Conservation (phyloP, 768 basidiomycete genomes). For the Sarcodon aspratus region DNA sequence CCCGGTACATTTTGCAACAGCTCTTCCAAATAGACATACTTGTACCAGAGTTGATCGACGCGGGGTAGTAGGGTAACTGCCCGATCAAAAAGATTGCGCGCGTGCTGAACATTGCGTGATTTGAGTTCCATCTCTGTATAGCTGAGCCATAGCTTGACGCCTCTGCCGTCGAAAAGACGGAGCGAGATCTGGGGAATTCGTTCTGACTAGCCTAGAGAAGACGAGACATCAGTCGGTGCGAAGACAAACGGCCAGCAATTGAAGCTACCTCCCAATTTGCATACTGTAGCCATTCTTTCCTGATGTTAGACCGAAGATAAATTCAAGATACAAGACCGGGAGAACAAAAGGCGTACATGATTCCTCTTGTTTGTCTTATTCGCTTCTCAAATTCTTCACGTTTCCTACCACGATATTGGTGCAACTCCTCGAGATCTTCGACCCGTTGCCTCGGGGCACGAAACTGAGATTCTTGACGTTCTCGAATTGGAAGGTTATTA, state of each 20-base stretch:
- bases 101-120: slow-evolving; percentile 93
- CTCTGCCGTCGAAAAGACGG: slow-evolving; percentile 87
- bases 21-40: slow-evolving; percentile 98
- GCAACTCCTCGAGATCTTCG: slow-evolving; percentile 86
- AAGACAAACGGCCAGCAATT: not conserved
- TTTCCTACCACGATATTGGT: slow-evolving; percentile 88
- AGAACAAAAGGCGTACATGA: slow-evolving; percentile 42
- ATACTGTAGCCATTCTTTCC: slow-evolving; percentile 82
- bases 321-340: not conserved
- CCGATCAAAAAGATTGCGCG: slow-evolving; percentile 93
- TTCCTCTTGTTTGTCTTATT: slow-evolving; percentile 66
- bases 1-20: too few species aligned
- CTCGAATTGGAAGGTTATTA: slow-evolving; percentile 63
- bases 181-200: slow-evolving; percentile 89
- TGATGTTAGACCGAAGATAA: too few species aligned
- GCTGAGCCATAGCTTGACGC: slow-evolving; percentile 84
- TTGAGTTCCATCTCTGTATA: slow-evolving; percentile 98
- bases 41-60: slow-evolving; percentile 98
- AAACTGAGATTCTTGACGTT: slow-evolving; percentile 87
- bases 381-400: slow-evolving; percentile 92
- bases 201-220: slow-evolving; percentile 75
- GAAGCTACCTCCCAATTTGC: slow-evolving; percentile 70
- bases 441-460: slow-evolving; percentile 91
- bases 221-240: not conserved
- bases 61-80: slow-evolving; percentile 94